Conservation (phyloP, 1,284 basidiomycete genomes). For the Cryptococcus neoformans region DNA sequence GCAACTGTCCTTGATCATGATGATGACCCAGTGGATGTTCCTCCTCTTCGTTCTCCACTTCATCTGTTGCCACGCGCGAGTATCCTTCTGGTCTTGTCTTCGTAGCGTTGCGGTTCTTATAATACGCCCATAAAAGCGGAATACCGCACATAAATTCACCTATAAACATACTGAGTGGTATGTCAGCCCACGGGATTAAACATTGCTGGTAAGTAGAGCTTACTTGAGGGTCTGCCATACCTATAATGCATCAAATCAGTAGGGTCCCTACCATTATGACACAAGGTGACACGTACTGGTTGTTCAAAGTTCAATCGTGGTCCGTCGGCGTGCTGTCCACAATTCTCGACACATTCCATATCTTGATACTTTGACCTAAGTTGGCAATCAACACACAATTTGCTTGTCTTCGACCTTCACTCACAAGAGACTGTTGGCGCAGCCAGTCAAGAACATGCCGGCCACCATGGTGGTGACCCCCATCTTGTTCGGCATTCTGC, state of each 20-base stretch:
- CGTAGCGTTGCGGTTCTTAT: conserved; percentile 7
- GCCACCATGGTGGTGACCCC: conserved; percentile 49
- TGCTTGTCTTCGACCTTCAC: conserved; percentile 13
- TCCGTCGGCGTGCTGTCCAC: conserved; percentile 53
- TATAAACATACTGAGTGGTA: conserved; percentile 57
- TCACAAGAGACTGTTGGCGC: conserved; percentile 48
- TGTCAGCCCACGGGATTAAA: background rate
- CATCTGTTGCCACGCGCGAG: conserved; percentile 16
- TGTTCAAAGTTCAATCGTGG: conserved; percentile 74
- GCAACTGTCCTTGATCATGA: conserved; percentile 3
- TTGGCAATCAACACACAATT: background rate
- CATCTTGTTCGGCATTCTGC: conserved; percentile 21
- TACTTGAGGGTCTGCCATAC: conserved; percentile 92
- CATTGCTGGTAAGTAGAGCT: conserved; percentile 31
- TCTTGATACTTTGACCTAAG: conserved; percentile 54
- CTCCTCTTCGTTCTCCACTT: conserved; percentile 15
- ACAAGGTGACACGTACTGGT: conserved; percentile 51
- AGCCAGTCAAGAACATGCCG: conserved; percentile 55
- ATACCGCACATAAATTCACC: conserved; percentile 91
- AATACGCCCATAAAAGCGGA: conserved; percentile 67
- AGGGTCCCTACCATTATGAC: background rate
- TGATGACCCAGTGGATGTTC: background rate
- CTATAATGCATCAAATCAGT: conserved; percentile 13
- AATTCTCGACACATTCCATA: conserved; percentile 94
- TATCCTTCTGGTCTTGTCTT: conserved; percentile 12